These are phyloP conservation scores for Lachancea meyersii DNA, from an alignment of 805 yeast species.

Conservation along the genomic window DNA sequence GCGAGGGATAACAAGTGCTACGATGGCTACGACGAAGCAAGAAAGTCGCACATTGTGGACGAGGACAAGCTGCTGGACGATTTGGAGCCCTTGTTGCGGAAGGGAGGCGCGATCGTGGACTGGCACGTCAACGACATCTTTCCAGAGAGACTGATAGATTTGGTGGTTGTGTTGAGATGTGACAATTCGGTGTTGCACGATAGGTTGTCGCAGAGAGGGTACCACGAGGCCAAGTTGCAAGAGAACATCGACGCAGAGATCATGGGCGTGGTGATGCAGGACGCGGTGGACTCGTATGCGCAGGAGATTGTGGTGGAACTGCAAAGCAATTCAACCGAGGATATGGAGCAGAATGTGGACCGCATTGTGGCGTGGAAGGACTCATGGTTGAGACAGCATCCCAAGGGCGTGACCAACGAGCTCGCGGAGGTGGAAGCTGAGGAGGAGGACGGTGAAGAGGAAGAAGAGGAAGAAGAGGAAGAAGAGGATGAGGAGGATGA, in stretches of 20 bases:
- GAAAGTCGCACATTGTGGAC: slow-evolving; percentile 85
- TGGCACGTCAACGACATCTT: slow-evolving; percentile 98
- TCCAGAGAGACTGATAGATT: slow-evolving; percentile 86
- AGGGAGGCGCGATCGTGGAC: slow-evolving; percentile 87
- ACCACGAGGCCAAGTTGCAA: slow-evolving; percentile 72
- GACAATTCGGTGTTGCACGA: slow-evolving; percentile 68
- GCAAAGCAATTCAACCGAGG: slow-evolving; percentile 62
- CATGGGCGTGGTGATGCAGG: slow-evolving; percentile 84
- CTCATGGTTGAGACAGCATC: slow-evolving; percentile 64
- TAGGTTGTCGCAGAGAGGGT: slow-evolving; percentile 68
- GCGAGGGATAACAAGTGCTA: slow-evolving; percentile 74
- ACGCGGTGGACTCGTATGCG: slow-evolving; percentile 77
- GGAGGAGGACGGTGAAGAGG: slow-evolving; percentile 8
- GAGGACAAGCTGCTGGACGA: slow-evolving; percentile 83
- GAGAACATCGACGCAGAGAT: slow-evolving; percentile 96
- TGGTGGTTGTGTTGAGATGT: slow-evolving; percentile 82
- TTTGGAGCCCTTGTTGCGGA: slow-evolving; percentile 66
- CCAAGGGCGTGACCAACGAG: slow-evolving; percentile 55
- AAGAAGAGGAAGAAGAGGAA: not conserved
- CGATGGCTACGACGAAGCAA: slow-evolving; percentile 77
- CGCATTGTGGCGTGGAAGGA: slow-evolving; percentile 70
- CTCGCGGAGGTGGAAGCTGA: slow-evolving; percentile 17
- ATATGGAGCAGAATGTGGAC: slow-evolving; percentile 76
- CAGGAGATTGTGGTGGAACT: slow-evolving; percentile 79
- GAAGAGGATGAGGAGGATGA: not conserved